Evolutionary conservation across 306 rosid species (phyloP).

Genomic region (Quillaja saponaria): DNA sequence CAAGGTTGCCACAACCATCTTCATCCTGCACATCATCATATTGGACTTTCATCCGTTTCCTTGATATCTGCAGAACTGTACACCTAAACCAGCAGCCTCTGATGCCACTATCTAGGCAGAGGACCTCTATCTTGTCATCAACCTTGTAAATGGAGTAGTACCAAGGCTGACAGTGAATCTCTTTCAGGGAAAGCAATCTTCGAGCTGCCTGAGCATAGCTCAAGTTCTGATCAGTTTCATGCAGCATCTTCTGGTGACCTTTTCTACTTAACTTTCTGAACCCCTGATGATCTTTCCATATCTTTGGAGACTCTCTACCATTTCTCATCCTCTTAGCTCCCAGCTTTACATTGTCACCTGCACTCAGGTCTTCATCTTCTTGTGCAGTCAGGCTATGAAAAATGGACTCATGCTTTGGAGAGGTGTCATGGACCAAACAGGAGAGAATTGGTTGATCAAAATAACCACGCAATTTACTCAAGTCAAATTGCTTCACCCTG

Average conservation of each 20-base stretch:
- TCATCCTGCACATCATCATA: conserved; percentile 84
- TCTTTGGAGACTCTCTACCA: conserved; percentile 48
- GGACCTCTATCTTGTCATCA: conserved; percentile 81
- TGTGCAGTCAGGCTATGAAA: conserved; percentile 44
- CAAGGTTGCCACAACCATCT: conserved; percentile 83
- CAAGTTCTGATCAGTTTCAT: conserved; percentile 47
- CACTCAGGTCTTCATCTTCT: conserved; percentile 60
- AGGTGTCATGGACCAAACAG: conserved; percentile 57
- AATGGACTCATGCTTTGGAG: conserved; percentile 40
- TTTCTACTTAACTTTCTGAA: conserved; percentile 51
- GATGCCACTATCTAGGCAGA: conserved; percentile 98
- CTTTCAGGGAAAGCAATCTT: conserved; percentile 53
- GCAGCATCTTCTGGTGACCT: conserved; percentile 43
- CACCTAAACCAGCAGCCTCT: conserved; percentile 99
- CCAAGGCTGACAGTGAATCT: conserved; percentile 51
- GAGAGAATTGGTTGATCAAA: conserved; percentile 75
- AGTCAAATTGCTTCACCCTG: conserved; percentile 85
- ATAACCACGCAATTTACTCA: conserved; percentile 85
- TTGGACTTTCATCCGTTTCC: conserved; percentile 74
- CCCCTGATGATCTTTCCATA: conserved; percentile 41
- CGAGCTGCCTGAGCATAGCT: conserved; percentile 45
- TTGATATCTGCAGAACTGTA: conserved; percentile 63
- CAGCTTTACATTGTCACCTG: conserved; percentile 49
- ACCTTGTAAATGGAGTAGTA: conserved; percentile 51
- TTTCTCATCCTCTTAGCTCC: conserved; percentile 77